Base-by-base conservation (phyloP, 306 rosid genomes). In the Senna siamea region DNA sequence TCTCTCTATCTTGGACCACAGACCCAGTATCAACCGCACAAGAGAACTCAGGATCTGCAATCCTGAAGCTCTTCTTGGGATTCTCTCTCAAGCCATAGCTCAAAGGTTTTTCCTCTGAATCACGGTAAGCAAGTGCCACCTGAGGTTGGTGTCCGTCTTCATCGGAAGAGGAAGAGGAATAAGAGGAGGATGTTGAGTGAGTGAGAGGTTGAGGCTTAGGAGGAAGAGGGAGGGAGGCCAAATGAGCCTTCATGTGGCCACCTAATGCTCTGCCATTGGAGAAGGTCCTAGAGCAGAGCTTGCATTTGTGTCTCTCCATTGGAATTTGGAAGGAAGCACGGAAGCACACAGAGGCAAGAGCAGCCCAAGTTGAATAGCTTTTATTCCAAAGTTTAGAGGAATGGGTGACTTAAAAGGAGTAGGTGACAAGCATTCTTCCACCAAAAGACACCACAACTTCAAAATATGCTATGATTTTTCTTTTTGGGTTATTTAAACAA, bases 251-350 rank as follows among this genome's bases (percentile, higher is more conserved):
- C 97, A 91, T 91, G 85, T 87, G 97, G 37, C 96, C 93, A 76
- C 96, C 97, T 6, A 90, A 76, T 15, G 96, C 96, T 89, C 81
- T 87, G 73, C 96, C 96, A 89, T 83, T 90, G 46, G 72, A 28
- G 77, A 93, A 93, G 13, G 70, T 38, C 23, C 88, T 84, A 0
- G 83, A 73, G 77, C 97, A 90, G 38, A 93, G 95, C 83, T 86
- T 93, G 89, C 98, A 93, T 84, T 81, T 86, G 91, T 90, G 92
- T 72, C 76, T 83, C 83, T 87, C 97, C 97, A 89, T 93, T 61
- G 70, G 28, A 60, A 17, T 19, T 35, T 34, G 40, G 50, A n/a
- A n/a, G n/a, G n/a, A n/a, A n/a, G n/a, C n/a, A n/a, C n/a, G n/a
- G n/a, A 30, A 58, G 74, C 19, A 32, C 22, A 32, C 32, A 30